These are phyloP conservation scores for Penicillium nucicola DNA, from an alignment of 495 filamentous ascomycete species.

Conservation along the genomic window DNA sequence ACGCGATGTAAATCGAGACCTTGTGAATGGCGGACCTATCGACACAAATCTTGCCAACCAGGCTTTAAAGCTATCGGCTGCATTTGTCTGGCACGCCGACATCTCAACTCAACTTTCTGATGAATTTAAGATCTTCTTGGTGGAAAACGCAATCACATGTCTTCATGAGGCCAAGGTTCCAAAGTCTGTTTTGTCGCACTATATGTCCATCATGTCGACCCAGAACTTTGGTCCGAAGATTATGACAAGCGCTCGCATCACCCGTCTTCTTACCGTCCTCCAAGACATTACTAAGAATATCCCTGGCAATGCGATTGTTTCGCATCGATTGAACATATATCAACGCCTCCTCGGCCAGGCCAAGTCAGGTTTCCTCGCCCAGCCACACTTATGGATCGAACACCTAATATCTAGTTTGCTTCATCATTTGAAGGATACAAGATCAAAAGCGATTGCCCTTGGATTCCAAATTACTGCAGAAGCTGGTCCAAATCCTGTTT, in stretches of 20 bases:
- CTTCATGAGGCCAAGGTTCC: constrained; percentile 62
- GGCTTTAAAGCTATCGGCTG: constrained; percentile 68
- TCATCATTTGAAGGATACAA: constrained; percentile 71
- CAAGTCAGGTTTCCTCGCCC: constrained; percentile 60
- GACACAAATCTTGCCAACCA: constrained; percentile 67
- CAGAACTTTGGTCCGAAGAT: constrained; percentile 73
- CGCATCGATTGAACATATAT: constrained; percentile 73
- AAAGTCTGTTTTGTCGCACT: constrained; percentile 72
- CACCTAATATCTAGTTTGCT: constrained; percentile 80
- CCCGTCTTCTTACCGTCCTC: constrained; percentile 63
- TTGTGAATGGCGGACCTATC: constrained; percentile 32
- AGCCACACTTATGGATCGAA: constrained; percentile 61
- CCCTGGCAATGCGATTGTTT: constrained; percentile 72
- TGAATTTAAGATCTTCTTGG: constrained; percentile 73
- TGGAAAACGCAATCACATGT: constrained; percentile 71
- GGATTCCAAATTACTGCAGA: constrained; percentile 63
- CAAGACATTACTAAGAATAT: constrained; percentile 69
- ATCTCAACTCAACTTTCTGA: constrained; percentile 63
- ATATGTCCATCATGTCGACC: constrained; percentile 71
- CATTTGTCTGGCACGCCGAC: constrained; percentile 65
- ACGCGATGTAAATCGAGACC: constrained; percentile 60
- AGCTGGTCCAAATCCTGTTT: constrained; percentile 60
- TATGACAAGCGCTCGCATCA: constrained; percentile 66
- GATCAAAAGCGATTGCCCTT: constrained; percentile 67
- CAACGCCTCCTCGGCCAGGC: constrained; percentile 67